phyloP scores from a whole-genome alignment of 78 protist species.

The Planoprotostelium fungivorum region DNA sequence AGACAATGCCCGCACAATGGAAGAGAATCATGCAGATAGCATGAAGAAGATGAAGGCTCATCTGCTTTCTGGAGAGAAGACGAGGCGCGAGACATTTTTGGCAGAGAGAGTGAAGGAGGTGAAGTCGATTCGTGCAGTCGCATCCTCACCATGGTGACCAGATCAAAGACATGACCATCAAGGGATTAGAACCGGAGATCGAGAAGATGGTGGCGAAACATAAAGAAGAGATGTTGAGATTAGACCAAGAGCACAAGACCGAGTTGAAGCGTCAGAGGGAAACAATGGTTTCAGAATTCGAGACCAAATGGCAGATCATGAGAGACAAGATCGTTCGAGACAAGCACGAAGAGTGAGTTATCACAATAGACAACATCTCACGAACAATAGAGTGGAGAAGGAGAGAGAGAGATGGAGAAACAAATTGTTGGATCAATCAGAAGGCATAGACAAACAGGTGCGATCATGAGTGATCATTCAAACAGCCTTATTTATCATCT shows the following conservation, averaged over 20 bases:
- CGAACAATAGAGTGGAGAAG: no score
- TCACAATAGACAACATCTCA: no score
- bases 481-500: background rate
- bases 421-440: background rate
- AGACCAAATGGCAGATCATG: background rate
- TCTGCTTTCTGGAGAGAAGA: background rate
- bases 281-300: background rate
- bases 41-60: background rate
- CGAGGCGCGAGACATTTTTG: background rate
- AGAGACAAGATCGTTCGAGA: background rate
- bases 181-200: background rate
- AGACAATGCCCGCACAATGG: background rate
- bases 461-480: background rate
- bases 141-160: background rate
- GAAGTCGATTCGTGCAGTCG: background rate
- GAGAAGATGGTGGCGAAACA: background rate
- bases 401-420: background rate
- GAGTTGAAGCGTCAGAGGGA: background rate
- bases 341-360: background rate
- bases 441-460: background rate
- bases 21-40: background rate
- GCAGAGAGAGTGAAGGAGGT: background rate
- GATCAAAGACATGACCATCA: background rate
- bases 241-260: background rate
- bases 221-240: background rate